Conservation (phyloP, 2,329 filamentous ascomycete genomes). For the Aspergillus hiratsukae region DNA sequence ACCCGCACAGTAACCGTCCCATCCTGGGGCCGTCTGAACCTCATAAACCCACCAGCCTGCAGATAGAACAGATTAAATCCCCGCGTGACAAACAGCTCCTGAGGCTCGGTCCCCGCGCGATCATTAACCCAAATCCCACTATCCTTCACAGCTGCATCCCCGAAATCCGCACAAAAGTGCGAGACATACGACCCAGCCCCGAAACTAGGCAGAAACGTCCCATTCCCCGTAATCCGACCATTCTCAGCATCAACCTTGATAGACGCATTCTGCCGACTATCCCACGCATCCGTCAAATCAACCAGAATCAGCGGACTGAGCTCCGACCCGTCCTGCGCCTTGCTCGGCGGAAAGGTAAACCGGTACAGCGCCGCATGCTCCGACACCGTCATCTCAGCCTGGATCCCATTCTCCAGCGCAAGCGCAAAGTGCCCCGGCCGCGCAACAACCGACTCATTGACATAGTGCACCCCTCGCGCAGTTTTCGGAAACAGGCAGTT, state of each 20-base stretch:
- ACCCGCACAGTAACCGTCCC: slow-evolving; percentile 57
- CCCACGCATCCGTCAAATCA: not conserved
- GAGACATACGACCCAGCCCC: slow-evolving; percentile 55
- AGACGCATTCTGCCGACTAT: not conserved
- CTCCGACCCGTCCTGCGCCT: not conserved
- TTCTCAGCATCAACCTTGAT: not conserved
- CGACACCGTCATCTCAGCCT: not conserved
- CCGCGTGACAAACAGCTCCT: slow-evolving; percentile 12
- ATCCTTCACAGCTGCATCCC: slow-evolving; percentile 51
- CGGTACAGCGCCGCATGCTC: not conserved
- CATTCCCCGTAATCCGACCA: not conserved
- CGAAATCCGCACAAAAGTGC: slow-evolving; percentile 64
- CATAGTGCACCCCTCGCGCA: not conserved
- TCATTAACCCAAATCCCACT: slow-evolving; percentile 59
- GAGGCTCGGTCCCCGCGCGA: slow-evolving; percentile 45
- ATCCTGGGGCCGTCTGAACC: slow-evolving; percentile 48
- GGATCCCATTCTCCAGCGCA: not conserved
- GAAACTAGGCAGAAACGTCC: slow-evolving; percentile 58
- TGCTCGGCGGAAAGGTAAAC: not conserved
- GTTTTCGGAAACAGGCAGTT: not conserved
- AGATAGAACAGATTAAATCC: slow-evolving; percentile 50
- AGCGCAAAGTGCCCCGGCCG: not conserved
- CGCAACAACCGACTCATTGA: not conserved
- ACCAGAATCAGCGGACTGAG: not conserved
- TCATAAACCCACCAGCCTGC: slow-evolving; percentile 45